Evolutionary conservation across 306 rosid species (phyloP), one percentile per base, ranked within the genome.

Genomic region (Acacia crassicarpa): DNA sequence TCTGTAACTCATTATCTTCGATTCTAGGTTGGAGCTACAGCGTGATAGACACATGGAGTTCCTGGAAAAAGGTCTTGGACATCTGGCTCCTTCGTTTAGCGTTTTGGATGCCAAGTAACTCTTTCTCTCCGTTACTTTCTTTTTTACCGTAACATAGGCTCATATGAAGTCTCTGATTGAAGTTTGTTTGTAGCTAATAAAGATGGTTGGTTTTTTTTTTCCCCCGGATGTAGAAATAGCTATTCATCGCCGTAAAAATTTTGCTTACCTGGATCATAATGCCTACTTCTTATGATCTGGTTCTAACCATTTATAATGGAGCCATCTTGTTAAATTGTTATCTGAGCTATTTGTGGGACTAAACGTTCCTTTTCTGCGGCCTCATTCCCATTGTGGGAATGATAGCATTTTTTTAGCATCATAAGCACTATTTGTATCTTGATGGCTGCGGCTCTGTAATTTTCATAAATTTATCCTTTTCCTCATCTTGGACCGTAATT

Each of bases 91-190:
- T 11, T 48, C 90, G 1, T 95, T 93, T 58, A 85, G 85, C 59
- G 85, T 83, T n/a, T 86, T 95, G 88, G 99, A 95, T 78, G 92
- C 99, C 77, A 95, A 85, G 99, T 93, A 86, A 79, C 14, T 67
- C 61, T 71, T 74, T 49, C 32, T 67, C 54, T 43, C 22, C 33
- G n/a, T 45, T 45, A 13, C 75, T 71, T 71, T 71, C 33, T 44
- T 45, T 71, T 44, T 71, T 8, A 69, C 6, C 12, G 5, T 11
- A 19, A 20, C 16, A 40, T 40, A 68, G 45, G 32, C 15, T 40
- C 51, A 40, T 68, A 20, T 20, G 30, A 68, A 19, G 48, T 67
- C 72, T 38, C 46, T 40, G 27, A n/a, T 11, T 69, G 33, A 41
- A 69, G 23, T 69, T 22, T 15, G 9, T 12, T 1, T n/a, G 20